These are phyloP conservation scores for Solanum sparsipilum DNA, from an alignment of 257 asterid genomes.

Conservation along the genomic window DNA sequence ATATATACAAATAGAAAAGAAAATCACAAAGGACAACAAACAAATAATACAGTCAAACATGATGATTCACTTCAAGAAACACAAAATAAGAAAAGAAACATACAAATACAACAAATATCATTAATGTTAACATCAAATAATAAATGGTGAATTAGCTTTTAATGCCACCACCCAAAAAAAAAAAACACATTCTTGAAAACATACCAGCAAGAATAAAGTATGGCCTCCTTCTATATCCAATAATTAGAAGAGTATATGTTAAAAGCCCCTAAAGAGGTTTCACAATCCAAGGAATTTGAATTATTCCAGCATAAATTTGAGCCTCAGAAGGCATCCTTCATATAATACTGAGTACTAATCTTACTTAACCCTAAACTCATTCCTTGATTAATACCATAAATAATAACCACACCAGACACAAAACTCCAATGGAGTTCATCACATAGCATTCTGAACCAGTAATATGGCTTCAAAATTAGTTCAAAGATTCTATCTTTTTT, in stretches of 20 bases:
- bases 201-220: constrained; percentile 41
- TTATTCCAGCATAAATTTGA: constrained; percentile 42
- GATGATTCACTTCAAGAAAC: neutral
- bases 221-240: constrained; percentile 44
- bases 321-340: constrained; percentile 68
- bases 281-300: constrained; percentile 62
- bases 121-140: neutral
- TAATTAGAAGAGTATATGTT: constrained; percentile 51
- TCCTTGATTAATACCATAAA: constrained; percentile 58
- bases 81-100: neutral
- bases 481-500: constrained; percentile 6
- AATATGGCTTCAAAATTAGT: constrained; percentile 28
- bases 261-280: constrained; percentile 59
- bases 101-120: neutral
- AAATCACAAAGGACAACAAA: neutral
- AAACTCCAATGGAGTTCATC: constrained; percentile 36
- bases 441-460: constrained; percentile 56
- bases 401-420: constrained; percentile 39
- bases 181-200: neutral
- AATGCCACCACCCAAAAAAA: neutral
- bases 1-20: neutral
- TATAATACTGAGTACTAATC: constrained; percentile 55
- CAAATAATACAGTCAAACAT: neutral
- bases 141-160: neutral
- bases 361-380: constrained; percentile 37